Evolutionary conservation across 1,284 basidiomycete genomes (phyloP).

Genomic region (Tylopilus orsonianus): DNA sequence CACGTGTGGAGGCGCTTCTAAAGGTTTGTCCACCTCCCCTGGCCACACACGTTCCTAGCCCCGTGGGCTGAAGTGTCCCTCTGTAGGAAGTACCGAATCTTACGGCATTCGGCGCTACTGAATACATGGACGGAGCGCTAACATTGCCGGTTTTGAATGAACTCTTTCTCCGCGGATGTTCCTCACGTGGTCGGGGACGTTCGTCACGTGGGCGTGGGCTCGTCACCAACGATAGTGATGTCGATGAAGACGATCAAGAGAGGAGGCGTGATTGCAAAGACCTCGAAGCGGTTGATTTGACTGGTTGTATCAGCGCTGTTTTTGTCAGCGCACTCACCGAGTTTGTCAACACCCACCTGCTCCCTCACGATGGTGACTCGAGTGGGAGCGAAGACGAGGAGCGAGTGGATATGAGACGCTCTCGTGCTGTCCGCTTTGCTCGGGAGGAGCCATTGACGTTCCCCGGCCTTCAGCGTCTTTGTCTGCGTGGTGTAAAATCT

Average conservation of each 20-base stretch:
- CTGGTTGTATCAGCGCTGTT: slow-evolving; percentile 89
- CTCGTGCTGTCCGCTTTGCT: slow-evolving; percentile 33
- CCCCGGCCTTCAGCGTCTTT: slow-evolving; percentile 79
- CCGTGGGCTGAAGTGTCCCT: slow-evolving; percentile 14
- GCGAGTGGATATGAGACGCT: slow-evolving; percentile 31
- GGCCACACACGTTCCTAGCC: slow-evolving; percentile 8
- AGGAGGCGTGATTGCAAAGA: slow-evolving; percentile 76
- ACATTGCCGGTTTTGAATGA: slow-evolving; percentile 81
- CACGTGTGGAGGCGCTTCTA: slow-evolving; percentile 78
- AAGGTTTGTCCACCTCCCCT: slow-evolving; percentile 53
- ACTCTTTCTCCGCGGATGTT: slow-evolving; percentile 78
- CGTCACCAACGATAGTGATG: slow-evolving; percentile 47
- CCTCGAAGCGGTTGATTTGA: slow-evolving; percentile 89
- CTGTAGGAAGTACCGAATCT: slow-evolving; percentile 82
- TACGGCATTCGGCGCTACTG: slow-evolving; percentile 84
- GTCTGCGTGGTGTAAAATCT: slow-evolving; percentile 82
- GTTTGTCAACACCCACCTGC: slow-evolving; percentile 76
- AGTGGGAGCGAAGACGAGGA: slow-evolving; percentile 46
- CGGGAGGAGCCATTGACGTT: slow-evolving; percentile 60
- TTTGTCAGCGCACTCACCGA: slow-evolving; percentile 84
- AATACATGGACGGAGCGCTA: slow-evolving; percentile 93
- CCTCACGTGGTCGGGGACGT: slow-evolving; percentile 66
- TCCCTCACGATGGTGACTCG: slow-evolving; percentile 45
- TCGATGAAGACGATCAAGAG: slow-evolving; percentile 71
- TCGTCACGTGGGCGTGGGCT: slow-evolving; percentile 65